These are phyloP conservation scores for Lyophyllum semitale DNA, from an alignment of 768 basidiomycete genomes.

Conservation along the genomic window DNA sequence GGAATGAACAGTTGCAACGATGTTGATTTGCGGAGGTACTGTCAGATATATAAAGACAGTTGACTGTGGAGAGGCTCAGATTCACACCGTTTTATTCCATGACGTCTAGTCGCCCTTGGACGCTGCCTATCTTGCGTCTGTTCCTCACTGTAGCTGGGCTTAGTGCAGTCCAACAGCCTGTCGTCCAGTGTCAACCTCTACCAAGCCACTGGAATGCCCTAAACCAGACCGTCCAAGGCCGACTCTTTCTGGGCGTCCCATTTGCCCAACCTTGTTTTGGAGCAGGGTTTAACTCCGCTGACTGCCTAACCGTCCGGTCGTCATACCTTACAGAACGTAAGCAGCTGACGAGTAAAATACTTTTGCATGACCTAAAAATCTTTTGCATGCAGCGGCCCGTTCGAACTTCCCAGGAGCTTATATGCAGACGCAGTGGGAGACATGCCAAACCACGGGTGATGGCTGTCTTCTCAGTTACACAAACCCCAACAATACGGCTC, in stretches of 20 bases:
- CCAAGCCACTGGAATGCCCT: slow-evolving; percentile 18
- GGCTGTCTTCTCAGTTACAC: slow-evolving; percentile 49
- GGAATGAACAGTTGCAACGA: no score
- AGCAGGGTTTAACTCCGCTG: slow-evolving; percentile 14
- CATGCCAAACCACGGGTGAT: slow-evolving; percentile 48
- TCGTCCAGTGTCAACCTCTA: background rate
- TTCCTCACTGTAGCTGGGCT: background rate
- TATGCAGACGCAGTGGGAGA: slow-evolving; percentile 53
- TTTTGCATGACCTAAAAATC: slow-evolving; percentile 10
- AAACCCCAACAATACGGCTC: slow-evolving; percentile 28
- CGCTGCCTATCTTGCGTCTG: background rate
- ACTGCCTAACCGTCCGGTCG: slow-evolving; percentile 14
- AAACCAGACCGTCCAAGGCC: slow-evolving; percentile 8
- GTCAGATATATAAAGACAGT: no score
- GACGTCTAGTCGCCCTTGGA: background rate
- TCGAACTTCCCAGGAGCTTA: slow-evolving; percentile 26
- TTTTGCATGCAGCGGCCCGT: slow-evolving; percentile 8
- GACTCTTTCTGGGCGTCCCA: slow-evolving; percentile 20
- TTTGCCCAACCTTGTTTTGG: slow-evolving; percentile 24
- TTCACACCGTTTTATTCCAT: background rate
- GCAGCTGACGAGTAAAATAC: background rate
- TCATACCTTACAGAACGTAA: slow-evolving; percentile 22
- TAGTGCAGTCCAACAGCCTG: slow-evolving; percentile 5
- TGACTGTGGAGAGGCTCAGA: background rate
- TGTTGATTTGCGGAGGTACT: no score